Percentiles rank a stretch among this genome's conserved stretches.
Evolutionary conservation across 257 asterid species (phyloP).

Genomic region (Solanum virginianum): DNA sequence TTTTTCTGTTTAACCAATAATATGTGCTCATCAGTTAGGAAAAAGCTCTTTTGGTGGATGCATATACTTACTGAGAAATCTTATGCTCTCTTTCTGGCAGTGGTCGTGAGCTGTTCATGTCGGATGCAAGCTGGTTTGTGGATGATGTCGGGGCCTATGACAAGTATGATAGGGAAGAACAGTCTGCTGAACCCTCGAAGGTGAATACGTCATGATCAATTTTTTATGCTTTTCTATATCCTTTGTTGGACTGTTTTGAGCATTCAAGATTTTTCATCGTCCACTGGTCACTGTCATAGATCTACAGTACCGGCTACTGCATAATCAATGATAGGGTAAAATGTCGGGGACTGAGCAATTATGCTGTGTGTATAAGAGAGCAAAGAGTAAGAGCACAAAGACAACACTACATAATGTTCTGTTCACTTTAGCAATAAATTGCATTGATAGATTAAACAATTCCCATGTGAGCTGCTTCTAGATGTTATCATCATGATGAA

Average conservation of each 20-base stretch:
- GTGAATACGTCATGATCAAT: conserved; percentile 11
- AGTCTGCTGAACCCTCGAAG: conserved; percentile 16
- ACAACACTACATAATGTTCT: background rate
- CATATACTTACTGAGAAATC: conserved; percentile 1
- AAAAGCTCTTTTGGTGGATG: background rate
- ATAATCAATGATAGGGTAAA: background rate
- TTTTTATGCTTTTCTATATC: background rate
- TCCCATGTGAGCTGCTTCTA: background rate
- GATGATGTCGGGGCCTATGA: conserved; percentile 86
- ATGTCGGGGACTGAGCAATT: background rate
- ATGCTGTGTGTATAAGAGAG: background rate
- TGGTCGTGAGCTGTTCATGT: conserved; percentile 86
- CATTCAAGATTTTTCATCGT: background rate
- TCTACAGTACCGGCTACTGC: background rate
- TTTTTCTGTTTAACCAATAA: background rate
- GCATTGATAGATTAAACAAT: background rate
- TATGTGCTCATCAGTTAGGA: background rate
- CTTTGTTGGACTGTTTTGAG: background rate
- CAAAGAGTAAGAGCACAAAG: background rate
- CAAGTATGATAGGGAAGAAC: conserved; percentile 54
- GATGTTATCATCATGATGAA: background rate
- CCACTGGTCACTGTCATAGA: background rate
- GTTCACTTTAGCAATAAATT: background rate
- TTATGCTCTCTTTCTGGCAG: conserved; percentile 24
- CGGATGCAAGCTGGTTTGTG: conserved; percentile 67